Percentiles rank a stretch among this genome's conserved stretches.
Conservation (phyloP, 257 asterid genomes). For the Agastache rugosa region DNA sequence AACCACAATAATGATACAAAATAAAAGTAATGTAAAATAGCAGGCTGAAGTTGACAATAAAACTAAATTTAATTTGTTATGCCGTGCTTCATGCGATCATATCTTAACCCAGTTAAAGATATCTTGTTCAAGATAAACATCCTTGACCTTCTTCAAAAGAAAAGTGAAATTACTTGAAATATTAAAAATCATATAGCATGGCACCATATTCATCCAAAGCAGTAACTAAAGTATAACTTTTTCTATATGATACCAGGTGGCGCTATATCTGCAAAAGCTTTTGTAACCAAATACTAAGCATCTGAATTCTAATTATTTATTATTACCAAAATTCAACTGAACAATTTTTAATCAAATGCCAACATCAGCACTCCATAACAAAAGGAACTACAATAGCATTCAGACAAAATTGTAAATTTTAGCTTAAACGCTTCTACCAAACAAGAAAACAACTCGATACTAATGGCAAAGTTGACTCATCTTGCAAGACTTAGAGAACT, state of each 20-base stretch:
- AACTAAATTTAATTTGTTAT: slow-evolving; percentile 22
- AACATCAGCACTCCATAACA: slow-evolving; percentile 26
- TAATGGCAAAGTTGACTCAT: slow-evolving; percentile 13
- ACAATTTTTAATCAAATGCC: slow-evolving; percentile 18
- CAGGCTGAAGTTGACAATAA: slow-evolving; percentile 31
- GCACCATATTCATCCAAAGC: slow-evolving; percentile 6
- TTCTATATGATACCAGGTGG: slow-evolving; percentile 6
- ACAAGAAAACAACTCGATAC: slow-evolving; percentile 18
- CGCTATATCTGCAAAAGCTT: slow-evolving; percentile 7
- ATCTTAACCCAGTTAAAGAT: slow-evolving; percentile 27
- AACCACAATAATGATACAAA: slow-evolving; percentile 2
- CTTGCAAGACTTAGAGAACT: slow-evolving; percentile 29
- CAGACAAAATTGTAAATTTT: background rate
- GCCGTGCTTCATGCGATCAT: slow-evolving; percentile 5
- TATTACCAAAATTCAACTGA: slow-evolving; percentile 26
- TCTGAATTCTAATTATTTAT: slow-evolving; percentile 10
- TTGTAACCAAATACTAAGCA: slow-evolving; percentile 19
- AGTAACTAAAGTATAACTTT: slow-evolving; percentile 9
- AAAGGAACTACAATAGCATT: slow-evolving; percentile 27
- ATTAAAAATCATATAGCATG: slow-evolving; percentile 24
- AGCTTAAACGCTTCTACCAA: slow-evolving; percentile 27
- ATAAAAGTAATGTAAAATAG: slow-evolving; percentile 19
- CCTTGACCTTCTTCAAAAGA: slow-evolving; percentile 28
- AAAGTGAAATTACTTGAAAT: slow-evolving; percentile 15
- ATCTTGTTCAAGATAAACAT: slow-evolving; percentile 13